A percentile compares a stretch with the other conserved stretches of the same genome.
These are phyloP conservation scores for Auriscalpium microsporum DNA, from an alignment of 768 basidiomycete species.

Conservation along the genomic window DNA sequence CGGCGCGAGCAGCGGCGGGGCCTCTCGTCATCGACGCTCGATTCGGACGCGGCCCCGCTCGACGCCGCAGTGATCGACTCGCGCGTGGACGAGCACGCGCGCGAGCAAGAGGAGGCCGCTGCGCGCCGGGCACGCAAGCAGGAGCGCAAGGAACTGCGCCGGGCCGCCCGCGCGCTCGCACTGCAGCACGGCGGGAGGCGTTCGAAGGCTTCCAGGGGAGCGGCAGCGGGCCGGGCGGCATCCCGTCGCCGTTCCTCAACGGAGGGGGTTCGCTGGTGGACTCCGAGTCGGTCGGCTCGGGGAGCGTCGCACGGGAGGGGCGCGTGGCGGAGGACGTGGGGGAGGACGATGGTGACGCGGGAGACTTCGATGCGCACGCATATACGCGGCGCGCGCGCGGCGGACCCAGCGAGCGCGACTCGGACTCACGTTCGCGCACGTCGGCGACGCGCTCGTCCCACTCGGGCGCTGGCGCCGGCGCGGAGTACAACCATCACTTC, in stretches of 20 bases:
- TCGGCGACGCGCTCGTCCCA: no score
- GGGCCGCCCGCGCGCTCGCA: constrained; percentile 31
- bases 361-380: no score
- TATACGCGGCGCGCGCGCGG: no score
- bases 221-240: constrained; percentile 17
- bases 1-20: background rate
- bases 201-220: constrained; percentile 68
- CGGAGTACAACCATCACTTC: no score
- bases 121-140: constrained; percentile 38
- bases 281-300: constrained; percentile 6
- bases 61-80: constrained; percentile 48
- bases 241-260: constrained; percentile 14
- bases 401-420: no score
- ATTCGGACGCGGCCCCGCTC: constrained; percentile 63
- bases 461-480: no score
- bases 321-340: no score
- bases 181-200: constrained; percentile 27
- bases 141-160: constrained; percentile 38
- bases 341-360: no score
- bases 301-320: no score
- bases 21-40: constrained; percentile 39
- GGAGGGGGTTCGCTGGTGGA: constrained; percentile 11
- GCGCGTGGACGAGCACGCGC: constrained; percentile 30
- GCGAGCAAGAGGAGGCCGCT: constrained; percentile 31
- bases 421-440: no score